phyloP scores from a whole-genome alignment of 768 basidiomycete genomes.

The Pholiota microspora region DNA sequence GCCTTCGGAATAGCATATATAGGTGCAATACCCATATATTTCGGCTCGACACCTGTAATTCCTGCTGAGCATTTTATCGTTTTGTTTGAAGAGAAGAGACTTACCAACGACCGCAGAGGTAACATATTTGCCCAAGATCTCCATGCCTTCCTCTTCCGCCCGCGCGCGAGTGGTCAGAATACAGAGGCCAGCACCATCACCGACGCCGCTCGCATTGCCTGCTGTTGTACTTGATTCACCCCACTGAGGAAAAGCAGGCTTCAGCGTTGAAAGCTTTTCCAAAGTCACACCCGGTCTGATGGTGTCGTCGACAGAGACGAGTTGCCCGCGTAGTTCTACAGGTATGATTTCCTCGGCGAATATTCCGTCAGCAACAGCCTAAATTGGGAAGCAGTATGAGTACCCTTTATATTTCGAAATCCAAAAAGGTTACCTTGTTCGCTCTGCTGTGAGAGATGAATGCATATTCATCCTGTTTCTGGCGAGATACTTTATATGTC shows the following conservation, averaged over 20 bases:
- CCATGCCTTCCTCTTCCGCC: constrained; percentile 75
- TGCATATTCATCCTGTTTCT: constrained; percentile 88
- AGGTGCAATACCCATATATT: constrained; percentile 77
- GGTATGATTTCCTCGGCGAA: constrained; percentile 92
- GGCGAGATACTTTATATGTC: constrained; percentile 71
- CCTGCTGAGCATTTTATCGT: background rate
- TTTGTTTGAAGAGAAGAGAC: constrained; percentile 15
- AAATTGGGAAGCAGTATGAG: background rate
- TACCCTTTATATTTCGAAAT: background rate
- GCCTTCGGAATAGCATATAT: constrained; percentile 70
- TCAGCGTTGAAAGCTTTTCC: constrained; percentile 74
- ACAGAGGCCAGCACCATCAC: constrained; percentile 89
- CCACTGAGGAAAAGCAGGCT: constrained; percentile 87
- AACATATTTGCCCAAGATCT: constrained; percentile 83
- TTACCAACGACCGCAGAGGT: constrained; percentile 73
- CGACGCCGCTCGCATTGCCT: constrained; percentile 85
- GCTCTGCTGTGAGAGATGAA: constrained; percentile 86
- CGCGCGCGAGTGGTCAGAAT: constrained; percentile 78
- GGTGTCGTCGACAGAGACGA: constrained; percentile 81
- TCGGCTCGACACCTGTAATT: constrained; percentile 67
- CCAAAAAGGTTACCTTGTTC: constrained; percentile 40
- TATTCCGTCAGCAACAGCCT: constrained; percentile 67
- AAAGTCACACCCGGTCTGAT: constrained; percentile 79
- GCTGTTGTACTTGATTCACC: constrained; percentile 70
- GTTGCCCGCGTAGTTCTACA: constrained; percentile 65